Evolutionary conservation across 116 monocot genomes (phyloP).

Genomic region (Papilionanthe hybrid): DNA sequence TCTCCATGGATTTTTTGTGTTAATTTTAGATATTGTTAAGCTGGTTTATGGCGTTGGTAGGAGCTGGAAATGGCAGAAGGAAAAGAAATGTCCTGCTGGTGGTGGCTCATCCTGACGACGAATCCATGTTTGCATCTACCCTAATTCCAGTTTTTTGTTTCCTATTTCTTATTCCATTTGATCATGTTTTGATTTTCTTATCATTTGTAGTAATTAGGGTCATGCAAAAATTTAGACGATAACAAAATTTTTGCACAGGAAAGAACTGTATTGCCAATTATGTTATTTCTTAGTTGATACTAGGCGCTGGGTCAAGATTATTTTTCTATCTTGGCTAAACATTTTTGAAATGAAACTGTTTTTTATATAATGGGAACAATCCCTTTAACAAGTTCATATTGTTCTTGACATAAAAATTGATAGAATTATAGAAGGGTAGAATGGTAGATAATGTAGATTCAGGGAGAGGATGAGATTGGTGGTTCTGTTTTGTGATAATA

Average conservation of each 20-base stretch:
- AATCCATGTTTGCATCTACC: constrained; percentile 69
- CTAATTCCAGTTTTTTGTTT: background rate
- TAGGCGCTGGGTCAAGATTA: background rate
- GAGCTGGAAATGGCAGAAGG: constrained; percentile 2
- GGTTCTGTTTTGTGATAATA: too few relatives aligned
- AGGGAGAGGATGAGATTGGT: background rate
- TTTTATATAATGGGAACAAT: too few relatives aligned
- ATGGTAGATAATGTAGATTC: background rate
- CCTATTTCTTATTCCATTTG: background rate
- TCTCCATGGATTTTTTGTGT: background rate
- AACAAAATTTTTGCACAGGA: too few relatives aligned
- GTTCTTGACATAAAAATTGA: too few relatives aligned
- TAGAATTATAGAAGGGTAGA: too few relatives aligned
- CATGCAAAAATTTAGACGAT: too few relatives aligned
- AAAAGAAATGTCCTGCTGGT: constrained; percentile 68
- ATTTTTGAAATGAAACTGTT: too few relatives aligned
- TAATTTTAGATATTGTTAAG: background rate
- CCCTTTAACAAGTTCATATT: too few relatives aligned
- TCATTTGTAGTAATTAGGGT: background rate
- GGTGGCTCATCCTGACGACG: constrained; percentile 93
- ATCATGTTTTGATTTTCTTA: background rate
- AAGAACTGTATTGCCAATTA: too few relatives aligned
- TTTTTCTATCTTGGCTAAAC: background rate
- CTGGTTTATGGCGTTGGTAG: background rate
- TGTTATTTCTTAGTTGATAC: too few relatives aligned